Evolutionary conservation across 495 filamentous ascomycete species (phyloP), one percentile per base, ranked within the genome.

Genomic region (Aspergillus coremiiformis): DNA sequence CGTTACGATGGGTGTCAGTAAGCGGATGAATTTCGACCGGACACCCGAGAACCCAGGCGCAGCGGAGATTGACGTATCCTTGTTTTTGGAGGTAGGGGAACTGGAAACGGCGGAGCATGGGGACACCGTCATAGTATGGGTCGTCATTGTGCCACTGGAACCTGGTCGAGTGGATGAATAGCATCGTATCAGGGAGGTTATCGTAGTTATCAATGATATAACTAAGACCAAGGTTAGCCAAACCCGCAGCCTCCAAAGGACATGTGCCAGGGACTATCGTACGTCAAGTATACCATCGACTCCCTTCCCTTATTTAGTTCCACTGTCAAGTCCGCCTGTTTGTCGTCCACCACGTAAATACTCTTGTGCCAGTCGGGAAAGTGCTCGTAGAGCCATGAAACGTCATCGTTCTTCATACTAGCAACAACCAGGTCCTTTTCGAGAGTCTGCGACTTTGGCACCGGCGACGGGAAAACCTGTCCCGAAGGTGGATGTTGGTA

Each of bases 131-230:
- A 55, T 75, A 74, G 57, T 74, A 74, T 12, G 70, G 73, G 32
- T 75, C 71, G 49, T 76, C 72, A 54, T 80, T 78, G 60, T 87
- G 84, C 83, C 83, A 86, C 62, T 82, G 75, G 59, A 77, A 83
- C 46, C 79, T 78, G 42, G 75, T 62, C 23, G 78, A 73, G 61
- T 87, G 84, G 43, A 81, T 69, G 63, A 85, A 85, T 53, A 85
- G 73, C 52, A 79, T 77, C 14, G 72, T 59, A 20, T 79, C 69
- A 2, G 83, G 77, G 5, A 86, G 77, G 30, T 68, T 65, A 51
- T 84, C 69, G 67, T 87, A 87, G 47, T 78, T 70, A 57, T 83
- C 77, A 59, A 87, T 84, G 20, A 87, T 78, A 57, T 84, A 81
- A n/a, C 72, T 76, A 24, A 22, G 22, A 5, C 9, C n/a, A 24